Evolutionary conservation across 805 yeast genomes (phyloP), one percentile per base, ranked within the genome.

Genomic region (Nakazawaea molendinolei): DNA sequence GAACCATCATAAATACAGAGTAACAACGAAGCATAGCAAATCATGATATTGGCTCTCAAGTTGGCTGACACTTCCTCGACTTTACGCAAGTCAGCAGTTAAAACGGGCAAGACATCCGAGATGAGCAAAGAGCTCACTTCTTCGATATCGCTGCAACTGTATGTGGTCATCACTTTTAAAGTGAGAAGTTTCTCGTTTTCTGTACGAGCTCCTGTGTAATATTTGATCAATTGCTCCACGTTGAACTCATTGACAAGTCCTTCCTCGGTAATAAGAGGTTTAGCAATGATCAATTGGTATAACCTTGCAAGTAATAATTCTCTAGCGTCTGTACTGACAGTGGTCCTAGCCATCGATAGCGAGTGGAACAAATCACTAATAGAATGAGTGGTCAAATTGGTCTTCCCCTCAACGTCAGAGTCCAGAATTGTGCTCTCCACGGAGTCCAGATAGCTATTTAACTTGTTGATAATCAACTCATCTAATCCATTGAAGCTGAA

Each of bases 231-330:
- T 25, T 50, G 54, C 12, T 48, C 65, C 23, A 68, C 60, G 46
- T 55, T 63, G 20, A 49, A 48, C 24, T 53, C 58, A n/a, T 60
- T 60, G 7, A 65, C 69, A 5, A 48, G 41, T 43, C 53, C 44
- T 39, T 59, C 61, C 30, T 64, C 65, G 40, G 48, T 53, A 2
- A 59, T 51, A 5, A 53, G 45, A 7, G 72, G 69, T 36, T 60
- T 65, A 30, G 62, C 58, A 5, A 67, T 67, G 23, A 67, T 58
- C 50, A 71, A 52, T 40, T 67, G 67, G 46, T 64, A 71, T 33
- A 74, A 53, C 49, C 74, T 76, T 5, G 71, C 74, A 42, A 71
- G 50, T 19, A 74, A 55, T 41, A 69, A 45, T 45, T 72, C 76
- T 39, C 78, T 51, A 7, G 73, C 64, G 23, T 51, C 57, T 1